Evolutionary conservation across 305 asterid species (phyloP), one percentile per base, ranked within the genome.

Genomic region (Solanum hybrid): DNA sequence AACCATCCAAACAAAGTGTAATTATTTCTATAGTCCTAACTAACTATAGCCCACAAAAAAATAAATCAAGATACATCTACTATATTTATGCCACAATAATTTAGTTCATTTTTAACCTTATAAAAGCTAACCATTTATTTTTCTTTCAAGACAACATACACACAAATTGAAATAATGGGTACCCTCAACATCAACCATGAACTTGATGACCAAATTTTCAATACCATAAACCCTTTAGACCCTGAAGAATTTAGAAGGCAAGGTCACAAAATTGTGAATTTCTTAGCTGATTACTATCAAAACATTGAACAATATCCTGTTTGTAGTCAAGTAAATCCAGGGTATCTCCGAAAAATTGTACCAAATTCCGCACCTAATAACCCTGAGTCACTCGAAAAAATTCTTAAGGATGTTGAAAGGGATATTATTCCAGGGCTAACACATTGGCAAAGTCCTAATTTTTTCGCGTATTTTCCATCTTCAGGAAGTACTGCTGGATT

Each of bases 301-400:
- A 94, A 92, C 29, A 94, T 95, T 17, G 97, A 94, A 7, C 93
- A 85, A n/a, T 94, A 93, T 84, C 97, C 98, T 2, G 98, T 95
- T 14, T 93, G 96, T 1, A 93, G 96, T 89, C 95, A 94, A 78
- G 98, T 95, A 32, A 90, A 92, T 78, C 96, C 96, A 29, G 96
- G 96, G 1, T 95, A 95, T 76, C 95, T 95, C 29, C 89, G 91
- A 89, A 73, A 94, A 4, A 86, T 60, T 60, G 71, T 60, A 60
- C 71, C 71, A 60, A 60, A 60, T 60, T 60, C 12, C 1, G 71
- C 71, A 19, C 71, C 71, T 60, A 60, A 60, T 60, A 60, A 60
- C 26, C 5, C 26, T 60, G 71, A 60, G 26, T 60, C 71, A 19
- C 71, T 60, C 26, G 26, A 60, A 0, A 60, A 22, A 19, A 60